Evolutionary conservation across 2,329 filamentous ascomycete genomes (phyloP), one percentile per base, ranked within the genome.

Genomic region (Calonectria crousiana): DNA sequence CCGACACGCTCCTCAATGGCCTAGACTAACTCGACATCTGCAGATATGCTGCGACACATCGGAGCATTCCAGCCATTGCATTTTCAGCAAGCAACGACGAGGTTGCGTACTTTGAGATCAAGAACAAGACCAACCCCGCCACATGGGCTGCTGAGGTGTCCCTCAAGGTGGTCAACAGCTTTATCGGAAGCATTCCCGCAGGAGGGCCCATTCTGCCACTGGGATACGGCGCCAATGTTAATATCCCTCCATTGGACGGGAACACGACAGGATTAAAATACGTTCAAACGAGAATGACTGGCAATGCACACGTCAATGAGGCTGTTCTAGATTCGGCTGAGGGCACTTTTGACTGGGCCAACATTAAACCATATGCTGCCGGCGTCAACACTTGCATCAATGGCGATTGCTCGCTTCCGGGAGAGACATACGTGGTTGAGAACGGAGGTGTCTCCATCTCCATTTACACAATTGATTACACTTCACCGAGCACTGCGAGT

Each of bases 161-260:
- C 0, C 83, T 86, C 26, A 85, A 86, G 44, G 78, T 90, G 2
- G 85, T 89, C 5, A 81, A 88, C 2, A 81, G 86, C 30, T 83
- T 90, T 51, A 85, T 88, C 72, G 77, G 83, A 1, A 86, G 83
- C 30, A 83, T 84, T 0, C 75, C 78, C 6, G 76, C 78, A 16
- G 81, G 79, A 3, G 78, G 77, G 0, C 82, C 83, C 6, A 75
- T 86, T 6, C 81, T 90, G 1, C 89, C 89, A 0, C 81, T 87
- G 1, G 89, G 88, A 2, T 90, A 90, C 74, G 88, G 89, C n/a
- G 80, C 89, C 47, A 88, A 83, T 32, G 87, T 90, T 76, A 90
- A 90, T 75, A 86, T 87, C 32, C 88, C 88, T 1, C 79, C 81
- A 3, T 82, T 90, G 38, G 85, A 83, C 0, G 84, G 83, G 16